phyloP scores from a whole-genome alignment of 371 early-diverging fungal genomes.

The Mucor indicus region DNA sequence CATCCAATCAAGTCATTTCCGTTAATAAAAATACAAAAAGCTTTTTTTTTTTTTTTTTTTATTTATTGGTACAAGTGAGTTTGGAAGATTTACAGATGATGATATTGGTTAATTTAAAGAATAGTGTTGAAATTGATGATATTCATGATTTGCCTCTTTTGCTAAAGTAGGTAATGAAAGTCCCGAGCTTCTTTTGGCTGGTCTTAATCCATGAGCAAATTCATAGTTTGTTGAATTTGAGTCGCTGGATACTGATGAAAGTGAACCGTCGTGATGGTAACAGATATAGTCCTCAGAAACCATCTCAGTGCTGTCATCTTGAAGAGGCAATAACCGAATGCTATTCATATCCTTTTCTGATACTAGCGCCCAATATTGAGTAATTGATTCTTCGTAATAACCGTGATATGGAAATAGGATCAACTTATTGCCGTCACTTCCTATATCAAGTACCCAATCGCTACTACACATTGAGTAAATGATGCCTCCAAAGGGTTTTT shows the following conservation, averaged over 20 bases:
- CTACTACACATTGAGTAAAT: slow-evolving; percentile 30
- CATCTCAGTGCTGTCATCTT: not conserved
- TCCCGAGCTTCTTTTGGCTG: slow-evolving; percentile 31
- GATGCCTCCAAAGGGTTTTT: slow-evolving; percentile 15
- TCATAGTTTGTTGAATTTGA: not conserved
- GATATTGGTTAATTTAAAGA: too few species aligned
- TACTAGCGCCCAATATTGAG: not conserved
- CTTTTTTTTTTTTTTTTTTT: too few species aligned
- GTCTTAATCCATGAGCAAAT: slow-evolving; percentile 26
- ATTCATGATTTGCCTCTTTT: too few species aligned
- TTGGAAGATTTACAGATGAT: too few species aligned
- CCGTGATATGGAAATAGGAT: slow-evolving; percentile 5
- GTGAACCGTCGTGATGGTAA: too few species aligned
- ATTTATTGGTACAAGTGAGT: too few species aligned
- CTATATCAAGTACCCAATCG: slow-evolving; percentile 43
- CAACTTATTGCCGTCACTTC: slow-evolving; percentile 8
- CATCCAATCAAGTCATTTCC: too few species aligned
- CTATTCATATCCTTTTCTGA: not conserved
- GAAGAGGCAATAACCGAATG: not conserved
- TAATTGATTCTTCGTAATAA: not conserved
- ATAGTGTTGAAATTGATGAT: too few species aligned
- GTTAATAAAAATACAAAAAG: too few species aligned
- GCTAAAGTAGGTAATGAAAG: too few species aligned
- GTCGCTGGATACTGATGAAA: not conserved
- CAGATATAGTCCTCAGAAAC: too few species aligned